Evolutionary conservation across 345 rosid species (phyloP).

Genomic region (Anacardium occidentale): DNA sequence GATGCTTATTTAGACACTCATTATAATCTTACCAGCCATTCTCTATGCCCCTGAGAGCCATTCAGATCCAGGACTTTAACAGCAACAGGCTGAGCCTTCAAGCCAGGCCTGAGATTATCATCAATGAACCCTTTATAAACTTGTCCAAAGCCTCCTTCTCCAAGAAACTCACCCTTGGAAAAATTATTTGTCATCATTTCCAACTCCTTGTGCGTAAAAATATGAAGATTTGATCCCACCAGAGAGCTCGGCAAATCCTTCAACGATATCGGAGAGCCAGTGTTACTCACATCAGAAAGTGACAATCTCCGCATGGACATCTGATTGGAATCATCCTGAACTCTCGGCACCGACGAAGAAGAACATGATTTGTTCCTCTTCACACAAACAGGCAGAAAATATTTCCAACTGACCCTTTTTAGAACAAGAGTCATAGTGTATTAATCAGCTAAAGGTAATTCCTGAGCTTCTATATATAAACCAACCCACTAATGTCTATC

Average conservation of each 20-base stretch:
- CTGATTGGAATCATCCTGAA: slow-evolving; percentile 17
- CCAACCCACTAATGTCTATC: neutral
- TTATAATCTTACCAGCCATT: slow-evolving; percentile 56
- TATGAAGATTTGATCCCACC: slow-evolving; percentile 42
- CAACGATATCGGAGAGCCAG: slow-evolving; percentile 33
- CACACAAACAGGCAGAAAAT: slow-evolving; percentile 30
- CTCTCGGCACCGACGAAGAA: neutral
- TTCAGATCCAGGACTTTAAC: slow-evolving; percentile 54
- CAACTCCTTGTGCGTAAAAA: slow-evolving; percentile 53
- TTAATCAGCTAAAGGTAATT: too few species aligned
- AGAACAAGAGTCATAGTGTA: slow-evolving; percentile 26
- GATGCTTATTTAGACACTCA: too few species aligned
- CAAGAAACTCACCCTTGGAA: slow-evolving; percentile 41
- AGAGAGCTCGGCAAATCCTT: slow-evolving; percentile 42
- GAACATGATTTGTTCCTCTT: slow-evolving; percentile 7
- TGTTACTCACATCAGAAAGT: slow-evolving; percentile 48
- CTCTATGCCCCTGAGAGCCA: slow-evolving; percentile 65
- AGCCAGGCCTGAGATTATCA: slow-evolving; percentile 43
- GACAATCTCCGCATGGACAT: slow-evolving; percentile 36
- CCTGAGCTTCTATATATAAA: neutral
- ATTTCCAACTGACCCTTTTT: slow-evolving; percentile 29
- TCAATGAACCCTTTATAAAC: slow-evolving; percentile 60
- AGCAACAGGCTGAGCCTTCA: slow-evolving; percentile 59
- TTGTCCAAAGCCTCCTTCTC: slow-evolving; percentile 68
- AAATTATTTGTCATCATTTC: slow-evolving; percentile 36